Evolutionary conservation across 208 protist species (phyloP).

Genomic region (Willaertia magna): DNA sequence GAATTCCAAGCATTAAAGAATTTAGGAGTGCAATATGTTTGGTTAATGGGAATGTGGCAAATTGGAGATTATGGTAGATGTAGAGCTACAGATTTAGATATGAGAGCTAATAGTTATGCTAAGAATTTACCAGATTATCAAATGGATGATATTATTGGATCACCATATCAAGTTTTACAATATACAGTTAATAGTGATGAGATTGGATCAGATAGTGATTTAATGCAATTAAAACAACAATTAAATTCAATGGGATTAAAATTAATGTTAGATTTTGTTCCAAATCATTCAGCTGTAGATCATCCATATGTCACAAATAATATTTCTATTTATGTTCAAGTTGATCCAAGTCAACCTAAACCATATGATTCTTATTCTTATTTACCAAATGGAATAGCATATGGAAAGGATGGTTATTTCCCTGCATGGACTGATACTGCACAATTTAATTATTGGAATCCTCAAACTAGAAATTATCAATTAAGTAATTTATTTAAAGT

Average conservation of each 20-base stretch:
- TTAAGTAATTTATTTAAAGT: conserved; percentile 25
- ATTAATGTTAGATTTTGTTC: conserved; percentile 55
- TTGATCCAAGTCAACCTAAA: conserved; percentile 1
- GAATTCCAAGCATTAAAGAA: conserved; percentile 20
- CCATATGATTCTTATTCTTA: conserved; percentile 36
- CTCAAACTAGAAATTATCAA: conserved; percentile 10
- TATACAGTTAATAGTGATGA: conserved; percentile 34
- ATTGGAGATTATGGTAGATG: conserved; percentile 40
- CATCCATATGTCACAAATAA: conserved; percentile 16
- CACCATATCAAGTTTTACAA: conserved; percentile 44
- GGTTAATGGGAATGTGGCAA: conserved; percentile 50
- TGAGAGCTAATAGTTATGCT: conserved; percentile 21
- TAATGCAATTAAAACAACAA: conserved; percentile 22
- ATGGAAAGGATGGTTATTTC: conserved; percentile 29
- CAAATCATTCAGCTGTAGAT: conserved; percentile 45
- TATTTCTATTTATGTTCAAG: conserved; percentile 30
- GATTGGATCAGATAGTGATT: conserved; percentile 28
- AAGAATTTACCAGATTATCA: conserved; percentile 39
- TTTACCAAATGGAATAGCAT: conserved; percentile 37
- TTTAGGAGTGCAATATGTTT: conserved; percentile 39
- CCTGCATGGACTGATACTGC: conserved; percentile 36
- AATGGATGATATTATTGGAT: conserved; percentile 45
- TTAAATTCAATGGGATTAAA: conserved; percentile 37
- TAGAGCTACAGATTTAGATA: conserved; percentile 35
- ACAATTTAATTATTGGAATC: conserved; percentile 31